Conservation (phyloP, 1,284 basidiomycete genomes). For the Amylostereum areolatum region DNA sequence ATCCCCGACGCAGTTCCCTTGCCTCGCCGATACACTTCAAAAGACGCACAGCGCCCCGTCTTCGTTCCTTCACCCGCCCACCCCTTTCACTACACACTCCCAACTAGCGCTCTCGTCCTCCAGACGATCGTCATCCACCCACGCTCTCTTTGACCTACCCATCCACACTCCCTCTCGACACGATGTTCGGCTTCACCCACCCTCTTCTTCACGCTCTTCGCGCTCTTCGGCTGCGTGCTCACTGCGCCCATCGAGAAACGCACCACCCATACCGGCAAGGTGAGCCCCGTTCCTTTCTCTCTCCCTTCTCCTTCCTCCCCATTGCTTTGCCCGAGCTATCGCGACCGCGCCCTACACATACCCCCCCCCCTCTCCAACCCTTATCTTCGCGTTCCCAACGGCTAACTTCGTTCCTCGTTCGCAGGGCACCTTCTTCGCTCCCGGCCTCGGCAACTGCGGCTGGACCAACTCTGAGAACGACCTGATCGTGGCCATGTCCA, state of each 20-base stretch:
- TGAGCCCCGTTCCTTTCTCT: background rate
- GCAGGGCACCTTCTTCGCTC: conserved; percentile 36
- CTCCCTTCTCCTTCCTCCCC: background rate
- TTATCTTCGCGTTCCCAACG: background rate
- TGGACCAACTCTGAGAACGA: conserved; percentile 27
- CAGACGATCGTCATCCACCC: too few species aligned
- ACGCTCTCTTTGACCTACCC: too few species aligned
- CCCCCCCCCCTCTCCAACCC: too few species aligned
- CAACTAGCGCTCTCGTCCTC: too few species aligned
- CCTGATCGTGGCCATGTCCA: conserved; percentile 33
- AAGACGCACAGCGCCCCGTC: too few species aligned
- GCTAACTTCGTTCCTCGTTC: background rate
- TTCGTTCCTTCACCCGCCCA: too few species aligned
- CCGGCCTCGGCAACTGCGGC: conserved; percentile 39
- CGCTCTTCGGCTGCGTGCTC: background rate
- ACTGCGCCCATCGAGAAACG: conserved; percentile 1
- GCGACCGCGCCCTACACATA: too few species aligned
- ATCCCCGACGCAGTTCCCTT: too few species aligned
- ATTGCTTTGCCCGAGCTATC: too few species aligned
- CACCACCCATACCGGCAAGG: background rate
- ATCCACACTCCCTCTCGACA: background rate
- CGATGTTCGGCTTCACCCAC: background rate
- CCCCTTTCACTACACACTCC: too few species aligned
- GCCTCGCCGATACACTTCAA: too few species aligned
- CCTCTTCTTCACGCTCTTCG: background rate